Evolutionary conservation across 331 rosid species (phyloP).

Genomic region (Malus hybrid): DNA sequence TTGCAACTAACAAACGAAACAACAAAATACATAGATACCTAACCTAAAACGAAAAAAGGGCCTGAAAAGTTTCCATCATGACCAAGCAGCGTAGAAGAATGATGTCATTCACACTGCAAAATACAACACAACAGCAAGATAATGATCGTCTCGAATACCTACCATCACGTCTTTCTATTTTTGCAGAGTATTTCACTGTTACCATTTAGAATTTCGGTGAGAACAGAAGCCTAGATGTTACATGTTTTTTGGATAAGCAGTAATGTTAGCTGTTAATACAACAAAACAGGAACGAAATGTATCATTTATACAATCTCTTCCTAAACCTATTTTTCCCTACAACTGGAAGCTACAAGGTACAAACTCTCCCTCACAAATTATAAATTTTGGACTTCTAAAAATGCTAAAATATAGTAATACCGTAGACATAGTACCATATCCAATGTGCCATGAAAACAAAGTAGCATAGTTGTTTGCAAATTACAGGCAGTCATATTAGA

Average conservation of each 20-base stretch:
- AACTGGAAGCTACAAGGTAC: conserved; percentile 5
- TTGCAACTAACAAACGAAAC: neutral
- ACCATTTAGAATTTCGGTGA: neutral
- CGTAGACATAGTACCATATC: conserved; percentile 30
- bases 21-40: neutral
- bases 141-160: neutral
- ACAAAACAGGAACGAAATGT: neutral
- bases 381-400: neutral
- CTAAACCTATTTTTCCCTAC: conserved; percentile 21
- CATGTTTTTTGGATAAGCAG: neutral
- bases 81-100: neutral
- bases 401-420: conserved; percentile 7
- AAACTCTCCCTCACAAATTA: conserved; percentile 10
- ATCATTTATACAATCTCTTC: conserved; percentile 19
- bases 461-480: conserved; percentile 27
- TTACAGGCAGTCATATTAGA: conserved; percentile 34
- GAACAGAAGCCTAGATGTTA: neutral
- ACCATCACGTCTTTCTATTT: neutral
- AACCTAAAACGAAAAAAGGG: neutral
- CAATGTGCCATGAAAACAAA: conserved; percentile 42
- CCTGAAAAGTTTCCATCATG: neutral
- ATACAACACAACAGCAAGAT: neutral
- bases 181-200: neutral
- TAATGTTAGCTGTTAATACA: conserved; percentile 11
- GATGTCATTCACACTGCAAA: neutral